Conservation (phyloP, 129 eudicot genomes). For the Cynara cardunculus region DNA sequence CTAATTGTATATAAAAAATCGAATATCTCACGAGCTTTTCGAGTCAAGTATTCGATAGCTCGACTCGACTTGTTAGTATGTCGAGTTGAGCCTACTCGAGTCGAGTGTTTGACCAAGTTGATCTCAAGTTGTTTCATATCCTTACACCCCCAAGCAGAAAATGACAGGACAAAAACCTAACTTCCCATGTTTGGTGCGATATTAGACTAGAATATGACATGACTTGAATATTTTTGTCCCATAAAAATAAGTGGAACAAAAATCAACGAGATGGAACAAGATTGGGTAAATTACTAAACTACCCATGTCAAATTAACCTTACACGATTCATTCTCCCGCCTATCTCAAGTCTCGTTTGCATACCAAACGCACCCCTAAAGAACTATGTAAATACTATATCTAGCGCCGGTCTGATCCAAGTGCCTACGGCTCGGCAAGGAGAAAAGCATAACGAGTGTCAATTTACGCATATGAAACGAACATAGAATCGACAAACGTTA, state of each 20-base stretch:
- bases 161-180: not conserved
- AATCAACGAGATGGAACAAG: not conserved
- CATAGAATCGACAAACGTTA: constrained; percentile 2
- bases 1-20: too few species aligned
- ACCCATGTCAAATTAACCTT: not conserved
- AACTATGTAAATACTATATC: not conserved
- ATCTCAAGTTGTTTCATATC: too few species aligned
- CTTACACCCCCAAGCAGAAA: too few species aligned
- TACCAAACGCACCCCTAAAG: not conserved
- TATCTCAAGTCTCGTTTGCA: not conserved
- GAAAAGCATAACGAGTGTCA: not conserved
- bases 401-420: not conserved
- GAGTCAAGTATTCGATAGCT: too few species aligned
- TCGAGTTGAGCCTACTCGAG: too few species aligned
- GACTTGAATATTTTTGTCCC: not conserved
- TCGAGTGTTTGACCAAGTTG: too few species aligned
- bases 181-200: not conserved
- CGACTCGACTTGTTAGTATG: too few species aligned
- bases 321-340: not conserved
- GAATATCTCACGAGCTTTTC: too few species aligned
- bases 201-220: not conserved
- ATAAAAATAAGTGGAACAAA: not conserved
- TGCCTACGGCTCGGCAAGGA: not conserved
- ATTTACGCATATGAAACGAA: not conserved
- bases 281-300: not conserved